Evolutionary conservation across 2,329 filamentous ascomycete species (phyloP), one percentile per base, ranked within the genome.

Genomic region (Dendrostoma leiphaemia): DNA sequence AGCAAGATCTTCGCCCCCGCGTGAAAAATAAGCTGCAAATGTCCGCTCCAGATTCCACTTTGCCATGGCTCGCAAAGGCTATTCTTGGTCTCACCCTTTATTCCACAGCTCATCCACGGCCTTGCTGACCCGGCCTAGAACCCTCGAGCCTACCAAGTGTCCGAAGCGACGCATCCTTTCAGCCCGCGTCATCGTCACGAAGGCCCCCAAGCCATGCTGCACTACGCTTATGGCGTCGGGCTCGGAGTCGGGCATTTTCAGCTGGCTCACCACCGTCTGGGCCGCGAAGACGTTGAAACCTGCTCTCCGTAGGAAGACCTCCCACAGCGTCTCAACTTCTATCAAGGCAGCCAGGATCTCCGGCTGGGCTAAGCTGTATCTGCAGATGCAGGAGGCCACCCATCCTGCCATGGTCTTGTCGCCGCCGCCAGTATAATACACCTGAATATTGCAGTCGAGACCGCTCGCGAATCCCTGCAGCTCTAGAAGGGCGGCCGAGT

Each of bases 261-360:
- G 54, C n/a, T 67, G 65, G 1, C 70, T 71, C 31, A 89, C 69
- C 2, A 90, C 73, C 9, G 75, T 74, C 65, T 91, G 88, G 3
- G 89, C 88, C 2, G 87, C 88, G 65, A 83, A 90, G 0, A 82
- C 78, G 67, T 92, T 91, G 64, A 91, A 67, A 0, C 89, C 89
- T 1, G 79, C 77, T 23, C 76, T 74, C 13, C 87, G 76, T 23
- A 92, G 72, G 58, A 89, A 88, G 9, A 82, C 43, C 65, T 91
- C 89, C 84, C 84, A 89, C 31, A 73, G 66, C 1, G 84, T 85
- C 67, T 90, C 86, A 0, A 82, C 79, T 15, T 81, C 68, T 7
- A 81, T 62, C 28, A 83, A 64, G 28, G 67, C 53, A 1, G 62
- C 57, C 28, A 65, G 58, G 4, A 63, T 51, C 1, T 53, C 53